Evolutionary conservation across 1,284 basidiomycete genomes (phyloP), one percentile per base, ranked within the genome.

Genomic region (Peniophora sp.): DNA sequence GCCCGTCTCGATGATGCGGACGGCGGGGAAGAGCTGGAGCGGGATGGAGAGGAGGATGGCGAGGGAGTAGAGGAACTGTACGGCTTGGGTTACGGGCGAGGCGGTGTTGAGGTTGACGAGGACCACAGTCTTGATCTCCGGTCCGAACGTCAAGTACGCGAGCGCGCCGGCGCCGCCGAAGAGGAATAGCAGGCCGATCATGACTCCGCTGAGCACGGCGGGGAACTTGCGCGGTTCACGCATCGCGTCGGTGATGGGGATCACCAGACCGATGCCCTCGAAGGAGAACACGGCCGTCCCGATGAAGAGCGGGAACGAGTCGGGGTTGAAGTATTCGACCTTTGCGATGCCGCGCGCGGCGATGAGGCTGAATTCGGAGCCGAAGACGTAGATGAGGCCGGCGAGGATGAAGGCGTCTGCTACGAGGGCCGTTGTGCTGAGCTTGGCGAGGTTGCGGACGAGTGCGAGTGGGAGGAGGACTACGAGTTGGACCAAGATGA

Each of bases 251-350:
- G 92, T 94, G 60, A 99, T 97, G 11, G 97, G 96, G 57, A 99
- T 93, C 55, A 99, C 88, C 66, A 99, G 72, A 47, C 97, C 96
- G 58, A 99, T 92, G 15, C 96, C 96, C 68, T 99, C 97, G 58
- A 99, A 99, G 0, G 97, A 94, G 66, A 98, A 99, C 20, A 99
- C 96, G 3, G 96, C 96, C 15, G 97, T 98, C 22, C 93, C 97
- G 56, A 99, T 91, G 54, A 99, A 81, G 18, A 99, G 71, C 0
- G 96, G 87, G 73, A 94, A 99, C 56, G 89, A 85, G 61, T 83
- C 85, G 5, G 80, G 66, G 70, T 99, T 99, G 73, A 99, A 99
- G 66, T 92, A 59, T 57, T 82, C 76, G 37, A 98, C 81, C 54
- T 96, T 81, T n/a, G 91, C 88, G 14, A 90, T 67, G 3, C 94